Conservation (phyloP, 2,329 filamentous ascomycete genomes). For the Ascochyta rabiei region DNA sequence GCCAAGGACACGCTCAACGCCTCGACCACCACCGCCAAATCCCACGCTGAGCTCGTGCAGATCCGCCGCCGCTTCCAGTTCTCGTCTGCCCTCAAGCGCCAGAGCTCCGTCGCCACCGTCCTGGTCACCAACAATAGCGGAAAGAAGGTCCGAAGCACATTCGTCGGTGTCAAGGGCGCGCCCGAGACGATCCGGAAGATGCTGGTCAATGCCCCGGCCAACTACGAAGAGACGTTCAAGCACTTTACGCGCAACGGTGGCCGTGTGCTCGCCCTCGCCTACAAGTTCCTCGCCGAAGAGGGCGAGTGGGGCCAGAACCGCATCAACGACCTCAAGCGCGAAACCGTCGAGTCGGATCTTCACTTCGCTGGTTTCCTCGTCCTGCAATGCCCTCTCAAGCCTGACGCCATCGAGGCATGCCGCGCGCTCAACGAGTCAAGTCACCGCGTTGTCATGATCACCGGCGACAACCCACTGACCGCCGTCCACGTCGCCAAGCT, state of each 20-base stretch:
- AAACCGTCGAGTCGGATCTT: constrained; percentile 84
- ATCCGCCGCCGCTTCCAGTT: constrained; percentile 98
- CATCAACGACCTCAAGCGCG: constrained; percentile 93
- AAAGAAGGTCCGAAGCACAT: constrained; percentile 80
- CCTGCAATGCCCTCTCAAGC: constrained; percentile 92
- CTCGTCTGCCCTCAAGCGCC: constrained; percentile 92
- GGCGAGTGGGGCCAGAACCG: constrained; percentile 80
- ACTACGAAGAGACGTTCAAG: constrained; percentile 98
- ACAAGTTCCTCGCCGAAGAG: constrained; percentile 86
- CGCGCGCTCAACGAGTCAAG: constrained; percentile 99
- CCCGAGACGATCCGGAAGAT: constrained; percentile 97
- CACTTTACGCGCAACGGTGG: constrained; percentile 96
- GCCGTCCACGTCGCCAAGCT: constrained; percentile 94
- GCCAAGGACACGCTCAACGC: constrained; percentile 82
- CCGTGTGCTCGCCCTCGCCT: constrained; percentile 89
- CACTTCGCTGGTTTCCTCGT: constrained; percentile 95
- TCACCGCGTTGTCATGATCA: constrained; percentile 98
- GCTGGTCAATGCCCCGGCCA: constrained; percentile 77
- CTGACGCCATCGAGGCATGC: constrained; percentile 91
- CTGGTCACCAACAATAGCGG: constrained; percentile 73
- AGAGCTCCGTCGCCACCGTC: constrained; percentile 90
- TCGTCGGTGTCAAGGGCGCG: constrained; percentile 94
- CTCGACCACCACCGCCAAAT: constrained; percentile 61
- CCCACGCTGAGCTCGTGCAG: constrained; percentile 76
- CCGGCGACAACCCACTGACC: constrained; percentile 95